Percentiles rank a stretch among this genome's conserved stretches.
Conservation (phyloP, 2,329 filamentous ascomycete species). For the Apiospora malaysiana region DNA sequence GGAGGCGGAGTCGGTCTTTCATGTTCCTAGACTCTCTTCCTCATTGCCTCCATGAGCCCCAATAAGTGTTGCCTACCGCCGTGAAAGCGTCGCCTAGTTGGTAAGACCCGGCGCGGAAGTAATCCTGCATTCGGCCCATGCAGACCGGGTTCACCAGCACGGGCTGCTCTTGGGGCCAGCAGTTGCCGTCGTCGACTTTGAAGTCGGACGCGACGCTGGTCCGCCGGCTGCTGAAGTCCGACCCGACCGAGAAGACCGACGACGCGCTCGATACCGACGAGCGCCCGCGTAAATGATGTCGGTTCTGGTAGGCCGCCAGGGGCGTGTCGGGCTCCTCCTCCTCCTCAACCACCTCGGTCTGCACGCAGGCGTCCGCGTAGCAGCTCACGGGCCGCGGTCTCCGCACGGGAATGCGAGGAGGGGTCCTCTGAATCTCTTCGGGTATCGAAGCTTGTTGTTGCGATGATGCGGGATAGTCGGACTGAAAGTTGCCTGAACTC, state of each 20-base stretch:
- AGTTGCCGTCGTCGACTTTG: constrained; percentile 5
- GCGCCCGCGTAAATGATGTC: constrained; percentile 23
- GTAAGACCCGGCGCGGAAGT: constrained; percentile 37
- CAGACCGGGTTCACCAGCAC: constrained; percentile 33
- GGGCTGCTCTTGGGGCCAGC: background rate
- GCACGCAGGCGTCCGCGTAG: constrained; percentile 37
- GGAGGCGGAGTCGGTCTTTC: background rate
- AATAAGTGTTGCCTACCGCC: constrained; percentile 21
- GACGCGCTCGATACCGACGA: constrained; percentile 28
- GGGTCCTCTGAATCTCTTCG: background rate
- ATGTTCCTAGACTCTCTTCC: background rate
- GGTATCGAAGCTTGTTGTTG: background rate
- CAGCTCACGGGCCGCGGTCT: constrained; percentile 23
- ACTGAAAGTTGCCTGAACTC: constrained; percentile 6
- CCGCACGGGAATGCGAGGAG: background rate
- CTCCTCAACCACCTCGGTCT: constrained; percentile 32
- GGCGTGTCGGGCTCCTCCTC: constrained; percentile 12
- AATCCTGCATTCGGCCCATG: constrained; percentile 42
- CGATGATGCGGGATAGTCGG: background rate
- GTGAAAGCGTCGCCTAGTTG: constrained; percentile 35
- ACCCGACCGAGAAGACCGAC: constrained; percentile 27
- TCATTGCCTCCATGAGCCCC: constrained; percentile 21
- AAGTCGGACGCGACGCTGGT: constrained; percentile 31
- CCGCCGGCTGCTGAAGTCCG: constrained; percentile 31
- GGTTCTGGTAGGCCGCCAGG: background rate